These are phyloP conservation scores for Carex myosuroides DNA, from an alignment of 176 grass and related monocot genomes.

Conservation along the genomic window DNA sequence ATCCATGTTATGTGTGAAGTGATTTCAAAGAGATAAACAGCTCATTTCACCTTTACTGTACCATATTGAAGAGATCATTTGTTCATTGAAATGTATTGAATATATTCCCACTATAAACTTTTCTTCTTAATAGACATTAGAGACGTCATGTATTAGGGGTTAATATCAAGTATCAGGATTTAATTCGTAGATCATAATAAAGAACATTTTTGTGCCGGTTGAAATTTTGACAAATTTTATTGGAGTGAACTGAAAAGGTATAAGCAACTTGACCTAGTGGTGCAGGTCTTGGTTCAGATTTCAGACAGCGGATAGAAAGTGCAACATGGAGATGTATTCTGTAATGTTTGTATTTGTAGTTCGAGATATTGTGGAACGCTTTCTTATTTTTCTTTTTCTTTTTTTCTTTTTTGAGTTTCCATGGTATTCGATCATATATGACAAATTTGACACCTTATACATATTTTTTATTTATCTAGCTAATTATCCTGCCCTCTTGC, in stretches of 20 bases:
- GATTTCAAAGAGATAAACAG: not conserved
- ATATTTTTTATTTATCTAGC: too few species aligned
- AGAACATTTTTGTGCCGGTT: not conserved
- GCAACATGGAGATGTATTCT: not conserved
- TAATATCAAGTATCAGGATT: not conserved
- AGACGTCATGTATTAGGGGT: not conserved
- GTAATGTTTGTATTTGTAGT: too few species aligned
- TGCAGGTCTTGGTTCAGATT: not conserved
- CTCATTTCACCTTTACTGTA: not conserved
- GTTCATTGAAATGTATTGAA: not conserved
- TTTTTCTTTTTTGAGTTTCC: too few species aligned
- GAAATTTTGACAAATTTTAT: not conserved
- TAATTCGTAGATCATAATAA: not conserved
- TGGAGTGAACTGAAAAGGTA: not conserved
- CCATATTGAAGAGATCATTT: not conserved
- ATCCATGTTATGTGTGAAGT: not conserved
- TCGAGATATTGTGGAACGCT: too few species aligned
- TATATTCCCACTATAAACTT: not conserved
- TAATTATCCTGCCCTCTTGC: too few species aligned
- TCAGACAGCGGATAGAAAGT: not conserved
- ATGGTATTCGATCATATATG: too few species aligned
- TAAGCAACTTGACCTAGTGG: not conserved
- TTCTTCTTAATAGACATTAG: constrained; percentile 4
- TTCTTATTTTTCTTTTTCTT: too few species aligned
- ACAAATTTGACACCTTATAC: too few species aligned